Conservation (phyloP, 2,329 filamentous ascomycete species). For the Colletotrichum camelliae region DNA sequence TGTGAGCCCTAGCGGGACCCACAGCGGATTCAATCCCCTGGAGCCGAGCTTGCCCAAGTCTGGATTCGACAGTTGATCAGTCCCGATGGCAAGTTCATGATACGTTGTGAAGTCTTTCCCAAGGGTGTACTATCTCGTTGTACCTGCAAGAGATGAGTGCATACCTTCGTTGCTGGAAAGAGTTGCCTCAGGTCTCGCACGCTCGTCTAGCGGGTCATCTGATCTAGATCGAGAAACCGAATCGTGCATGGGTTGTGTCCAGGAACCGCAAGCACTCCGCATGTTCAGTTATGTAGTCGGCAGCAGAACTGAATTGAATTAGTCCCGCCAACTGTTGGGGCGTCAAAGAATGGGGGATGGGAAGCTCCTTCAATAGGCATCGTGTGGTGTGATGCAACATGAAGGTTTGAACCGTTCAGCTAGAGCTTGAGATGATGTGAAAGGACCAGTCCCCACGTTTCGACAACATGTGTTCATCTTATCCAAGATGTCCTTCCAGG, state of each 20-base stretch:
- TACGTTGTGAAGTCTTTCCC: neutral
- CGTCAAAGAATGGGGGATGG: fast-evolving
- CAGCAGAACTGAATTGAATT: fast-evolving
- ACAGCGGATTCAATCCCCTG: neutral
- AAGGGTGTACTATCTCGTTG: too few relatives aligned
- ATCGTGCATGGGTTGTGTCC: fast-evolving
- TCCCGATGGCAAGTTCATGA: neutral
- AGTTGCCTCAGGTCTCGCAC: neutral
- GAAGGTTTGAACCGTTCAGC: neutral
- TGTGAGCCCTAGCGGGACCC: constrained; percentile 7
- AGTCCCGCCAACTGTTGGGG: neutral
- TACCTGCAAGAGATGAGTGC: fast-evolving
- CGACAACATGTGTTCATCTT: neutral
- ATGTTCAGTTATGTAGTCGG: neutral
- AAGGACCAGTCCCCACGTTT: neutral
- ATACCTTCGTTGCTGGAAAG: fast-evolving
- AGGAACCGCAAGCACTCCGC: neutral
- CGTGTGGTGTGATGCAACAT: fast-evolving
- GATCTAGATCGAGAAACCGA: neutral
- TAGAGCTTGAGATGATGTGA: fast-evolving
- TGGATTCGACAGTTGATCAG: neutral
- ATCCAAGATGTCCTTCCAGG: neutral
- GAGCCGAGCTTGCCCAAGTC: neutral
- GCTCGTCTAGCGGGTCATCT: neutral
- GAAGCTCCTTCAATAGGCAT: neutral